Conservation (phyloP, 371 early-diverging fungal species). For the Dipsacomyces acuminosporus region DNA sequence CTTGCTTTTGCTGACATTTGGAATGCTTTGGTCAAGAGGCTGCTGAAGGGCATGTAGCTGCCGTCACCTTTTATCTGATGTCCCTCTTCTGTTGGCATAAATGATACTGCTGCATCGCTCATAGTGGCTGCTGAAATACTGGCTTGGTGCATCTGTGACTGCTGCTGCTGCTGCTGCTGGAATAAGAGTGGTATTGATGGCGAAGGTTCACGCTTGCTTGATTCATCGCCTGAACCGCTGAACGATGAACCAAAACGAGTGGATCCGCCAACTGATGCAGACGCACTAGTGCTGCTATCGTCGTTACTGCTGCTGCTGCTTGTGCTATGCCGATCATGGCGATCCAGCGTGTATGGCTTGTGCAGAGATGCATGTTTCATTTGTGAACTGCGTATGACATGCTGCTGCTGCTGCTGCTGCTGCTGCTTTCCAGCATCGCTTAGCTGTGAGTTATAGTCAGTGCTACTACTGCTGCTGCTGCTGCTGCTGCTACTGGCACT, state of each 20-base stretch:
- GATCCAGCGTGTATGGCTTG: conserved; percentile 22
- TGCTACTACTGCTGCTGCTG: background rate
- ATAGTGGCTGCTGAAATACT: too few relatives aligned
- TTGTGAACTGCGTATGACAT: conserved; percentile 23
- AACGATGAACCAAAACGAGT: background rate
- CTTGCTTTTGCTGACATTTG: background rate
- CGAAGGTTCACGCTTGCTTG: conserved; percentile 15
- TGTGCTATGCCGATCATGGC: conserved; percentile 15
- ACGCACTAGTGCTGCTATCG: background rate
- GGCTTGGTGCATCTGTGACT: conserved; percentile 2
- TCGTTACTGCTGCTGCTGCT: conserved; percentile 11
- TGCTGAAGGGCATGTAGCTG: background rate
- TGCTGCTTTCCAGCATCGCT: background rate
- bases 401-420: conserved; percentile 24
- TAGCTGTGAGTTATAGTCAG: too few relatives aligned
- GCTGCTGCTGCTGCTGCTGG: conserved; percentile 1
- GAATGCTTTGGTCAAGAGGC: conserved; percentile 1
- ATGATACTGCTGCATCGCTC: too few relatives aligned
- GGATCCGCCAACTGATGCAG: background rate
- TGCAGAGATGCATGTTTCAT: conserved; percentile 16
- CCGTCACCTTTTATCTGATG: too few relatives aligned
- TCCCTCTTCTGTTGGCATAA: too few relatives aligned
- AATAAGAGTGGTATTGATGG: conserved; percentile 33
- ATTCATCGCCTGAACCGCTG: conserved; percentile 7
- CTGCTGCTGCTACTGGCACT: background rate